A percentile compares a stretch with the other conserved stretches of the same genome.
Evolutionary conservation across 371 early-diverging fungal genomes (phyloP).

Genomic region (Mucor piriformis): DNA sequence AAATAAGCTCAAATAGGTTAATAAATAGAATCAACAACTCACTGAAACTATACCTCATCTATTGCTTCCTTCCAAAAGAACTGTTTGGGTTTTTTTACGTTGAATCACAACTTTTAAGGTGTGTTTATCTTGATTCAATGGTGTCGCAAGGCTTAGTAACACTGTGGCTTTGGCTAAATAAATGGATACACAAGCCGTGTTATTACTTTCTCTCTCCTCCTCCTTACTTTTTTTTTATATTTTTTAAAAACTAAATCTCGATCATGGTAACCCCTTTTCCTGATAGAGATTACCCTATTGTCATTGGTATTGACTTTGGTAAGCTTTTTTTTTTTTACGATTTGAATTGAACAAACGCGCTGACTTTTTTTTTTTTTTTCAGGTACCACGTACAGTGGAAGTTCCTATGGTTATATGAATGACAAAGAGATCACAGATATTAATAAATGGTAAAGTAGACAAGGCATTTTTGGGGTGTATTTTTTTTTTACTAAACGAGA

Average conservation of each 20-base stretch:
- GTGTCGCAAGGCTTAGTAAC: not conserved
- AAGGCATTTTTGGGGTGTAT: not conserved
- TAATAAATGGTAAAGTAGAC: slow-evolving; percentile 32
- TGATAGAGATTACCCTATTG: slow-evolving; percentile 52
- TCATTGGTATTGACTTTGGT: slow-evolving; percentile 66
- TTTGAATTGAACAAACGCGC: not conserved
- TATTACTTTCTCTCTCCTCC: not conserved
- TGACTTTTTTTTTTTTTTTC: slow-evolving; percentile 5
- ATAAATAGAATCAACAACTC: too few species aligned
- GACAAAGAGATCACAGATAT: slow-evolving; percentile 41
- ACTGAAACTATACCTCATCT: too few species aligned
- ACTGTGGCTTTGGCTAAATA: not conserved
- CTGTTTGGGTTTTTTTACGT: too few species aligned
- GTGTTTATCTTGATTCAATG: too few species aligned
- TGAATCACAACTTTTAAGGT: too few species aligned
- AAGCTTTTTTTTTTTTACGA: slow-evolving; percentile 1
- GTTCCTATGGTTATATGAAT: slow-evolving; percentile 52
- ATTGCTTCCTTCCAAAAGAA: too few species aligned
- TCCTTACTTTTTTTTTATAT: slow-evolving; percentile 1
- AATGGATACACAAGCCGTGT: not conserved
- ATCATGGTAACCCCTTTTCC: slow-evolving; percentile 23
- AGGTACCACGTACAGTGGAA: slow-evolving; percentile 68
- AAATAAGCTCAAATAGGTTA: too few species aligned
- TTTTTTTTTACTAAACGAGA: not conserved
- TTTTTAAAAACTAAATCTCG: not conserved